Conservation (phyloP, 2,329 filamentous ascomycete genomes). For the Neonectria neomacrospora region DNA sequence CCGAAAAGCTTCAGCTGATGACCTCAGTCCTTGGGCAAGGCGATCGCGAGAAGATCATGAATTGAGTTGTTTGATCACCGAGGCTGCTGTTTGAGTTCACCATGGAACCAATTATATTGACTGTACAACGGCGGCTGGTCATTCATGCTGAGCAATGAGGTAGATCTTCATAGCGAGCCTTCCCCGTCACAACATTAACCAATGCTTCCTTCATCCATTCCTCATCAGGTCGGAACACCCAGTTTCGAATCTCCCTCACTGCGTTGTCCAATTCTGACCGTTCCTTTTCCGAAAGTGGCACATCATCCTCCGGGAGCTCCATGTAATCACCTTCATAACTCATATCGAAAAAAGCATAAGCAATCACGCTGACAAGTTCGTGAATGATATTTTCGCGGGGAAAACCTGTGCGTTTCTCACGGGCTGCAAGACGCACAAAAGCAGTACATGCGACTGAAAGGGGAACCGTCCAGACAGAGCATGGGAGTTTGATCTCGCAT, state of each 20-base stretch:
- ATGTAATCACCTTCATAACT: slow-evolving; percentile 20
- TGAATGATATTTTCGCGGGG: background rate
- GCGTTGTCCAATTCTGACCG: slow-evolving; percentile 4
- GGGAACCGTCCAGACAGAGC: slow-evolving; percentile 7
- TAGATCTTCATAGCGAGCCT: background rate
- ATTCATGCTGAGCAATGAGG: background rate
- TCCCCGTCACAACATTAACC: slow-evolving; percentile 6
- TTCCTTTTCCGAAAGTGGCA: slow-evolving; percentile 17
- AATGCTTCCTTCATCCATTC: slow-evolving; percentile 10
- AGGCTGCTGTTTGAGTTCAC: too few species aligned
- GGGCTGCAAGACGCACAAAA: slow-evolving; percentile 9
- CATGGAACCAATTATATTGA: too few species aligned
- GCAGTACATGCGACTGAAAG: slow-evolving; percentile 6
- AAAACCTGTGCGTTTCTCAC: background rate
- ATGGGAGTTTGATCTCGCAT: background rate
- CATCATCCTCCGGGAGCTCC: background rate
- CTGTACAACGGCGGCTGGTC: background rate
- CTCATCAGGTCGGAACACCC: slow-evolving; percentile 1
- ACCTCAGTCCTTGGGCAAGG: too few species aligned
- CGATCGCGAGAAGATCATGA: too few species aligned
- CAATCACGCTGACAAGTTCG: slow-evolving; percentile 1
- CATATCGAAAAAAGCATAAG: slow-evolving; percentile 11
- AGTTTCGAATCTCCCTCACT: background rate
- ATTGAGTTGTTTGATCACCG: too few species aligned
- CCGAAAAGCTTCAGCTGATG: too few species aligned